Base-by-base conservation (phyloP, 805 yeast genomes). In the Lipomyces chichibuensis region DNA sequence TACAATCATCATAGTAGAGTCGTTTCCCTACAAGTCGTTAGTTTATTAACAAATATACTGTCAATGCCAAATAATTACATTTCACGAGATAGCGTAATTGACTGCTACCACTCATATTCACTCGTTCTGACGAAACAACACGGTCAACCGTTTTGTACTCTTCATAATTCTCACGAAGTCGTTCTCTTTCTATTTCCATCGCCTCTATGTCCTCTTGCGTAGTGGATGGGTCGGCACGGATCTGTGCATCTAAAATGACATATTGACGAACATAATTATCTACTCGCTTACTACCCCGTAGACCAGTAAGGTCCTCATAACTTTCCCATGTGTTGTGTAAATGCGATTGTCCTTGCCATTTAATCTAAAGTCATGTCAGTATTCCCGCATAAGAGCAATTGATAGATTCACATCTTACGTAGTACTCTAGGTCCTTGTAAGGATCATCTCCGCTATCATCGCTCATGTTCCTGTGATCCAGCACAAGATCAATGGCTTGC, bases 271-370 rank as follows among this genome's bases (percentile, higher is more conserved):
- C 89, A 78, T 92, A 95, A 78, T 95, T 95, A 67, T 94, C 98
- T 25, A 95, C 84, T 72, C 89, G 88, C 77, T 96, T 91, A 72
- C 85, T 82, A 55, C 99, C 99, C 76, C 88, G 88, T 69, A 82
- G 77, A 7, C 80, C 79, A 29, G 71, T 62, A n/a, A 83, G 72
- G 32, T 75, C 75, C 13, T 78, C 79, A 78, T 89, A 92, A 1
- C 85, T 77, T 76, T 93, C 97, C 98, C 98, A 95, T 0, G 97
- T 88, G 77, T 94, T 95, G 79, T 95, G 99, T 69, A 95, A 82
- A 80, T 95, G 98, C 14, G 98, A 90, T 69, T 87, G 82, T 63
- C 85, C 91, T 23, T 85, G 82, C 99, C 99, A 95, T 79, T 95
- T 95, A 73, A 95, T 84, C 72, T 83, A 52, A 55, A 65, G 62